phyloP scores from a whole-genome alignment of 805 yeast genomes.

The Brettanomyces custersianus region DNA sequence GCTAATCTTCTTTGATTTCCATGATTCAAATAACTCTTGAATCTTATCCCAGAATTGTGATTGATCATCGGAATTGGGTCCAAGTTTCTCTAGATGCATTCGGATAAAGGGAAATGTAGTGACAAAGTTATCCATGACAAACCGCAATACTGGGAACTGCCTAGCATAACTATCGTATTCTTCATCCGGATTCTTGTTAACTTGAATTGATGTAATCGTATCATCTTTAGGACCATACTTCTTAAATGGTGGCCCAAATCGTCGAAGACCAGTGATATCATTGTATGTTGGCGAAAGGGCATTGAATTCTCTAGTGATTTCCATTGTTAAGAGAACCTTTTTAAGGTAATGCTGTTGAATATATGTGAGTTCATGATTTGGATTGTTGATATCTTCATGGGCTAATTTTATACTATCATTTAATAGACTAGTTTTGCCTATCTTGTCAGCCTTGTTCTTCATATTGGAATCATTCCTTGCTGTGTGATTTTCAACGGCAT shows the following conservation, averaged over 20 bases:
- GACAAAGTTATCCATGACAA: conserved; percentile 53
- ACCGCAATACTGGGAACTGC: conserved; percentile 61
- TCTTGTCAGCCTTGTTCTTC: too few relatives aligned
- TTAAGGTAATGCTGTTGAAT: conserved; percentile 81
- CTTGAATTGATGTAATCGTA: conserved; percentile 10
- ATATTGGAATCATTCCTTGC: neutral
- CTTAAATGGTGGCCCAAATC: conserved; percentile 73
- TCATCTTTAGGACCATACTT: conserved; percentile 31
- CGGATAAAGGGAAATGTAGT: conserved; percentile 70
- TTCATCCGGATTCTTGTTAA: conserved; percentile 10
- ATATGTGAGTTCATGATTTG: conserved; percentile 35
- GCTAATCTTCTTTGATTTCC: conserved; percentile 64
- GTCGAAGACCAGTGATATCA: conserved; percentile 52
- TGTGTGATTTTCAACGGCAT: conserved; percentile 1
- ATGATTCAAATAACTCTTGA: conserved; percentile 74
- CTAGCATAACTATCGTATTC: conserved; percentile 19
- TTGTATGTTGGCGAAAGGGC: conserved; percentile 36
- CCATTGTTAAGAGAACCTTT: conserved; percentile 61
- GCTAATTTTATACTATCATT: too few relatives aligned
- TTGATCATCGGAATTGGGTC: conserved; percentile 8
- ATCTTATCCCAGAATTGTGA: conserved; percentile 68
- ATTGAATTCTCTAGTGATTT: conserved; percentile 55
- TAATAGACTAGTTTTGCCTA: too few relatives aligned
- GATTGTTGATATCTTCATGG: too few relatives aligned
- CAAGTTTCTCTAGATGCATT: conserved; percentile 28